Evolutionary conservation across 1,284 basidiomycete genomes (phyloP).

Genomic region (Ceratorhiza oryzae-sativae): DNA sequence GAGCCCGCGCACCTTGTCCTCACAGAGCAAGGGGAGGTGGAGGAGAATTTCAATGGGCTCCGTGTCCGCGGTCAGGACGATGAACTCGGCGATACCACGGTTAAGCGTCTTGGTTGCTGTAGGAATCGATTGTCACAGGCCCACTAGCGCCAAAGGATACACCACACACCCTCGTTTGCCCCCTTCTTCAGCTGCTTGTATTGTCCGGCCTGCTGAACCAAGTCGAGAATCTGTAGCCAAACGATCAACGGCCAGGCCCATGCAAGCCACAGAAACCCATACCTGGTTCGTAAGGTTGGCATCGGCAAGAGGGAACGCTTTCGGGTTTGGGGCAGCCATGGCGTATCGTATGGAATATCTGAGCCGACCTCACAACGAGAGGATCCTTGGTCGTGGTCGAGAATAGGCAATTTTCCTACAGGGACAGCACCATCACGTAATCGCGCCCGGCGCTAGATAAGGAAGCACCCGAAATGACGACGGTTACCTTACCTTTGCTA

Average conservation of each 20-base stretch:
- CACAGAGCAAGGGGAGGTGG: conserved; percentile 96
- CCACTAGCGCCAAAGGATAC: conserved; percentile 11
- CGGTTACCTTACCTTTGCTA: too few species aligned
- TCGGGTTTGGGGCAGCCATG: conserved; percentile 56
- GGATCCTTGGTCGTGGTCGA: conserved; percentile 43
- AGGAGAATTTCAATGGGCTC: conserved; percentile 98
- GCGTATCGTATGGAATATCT: conserved; percentile 6
- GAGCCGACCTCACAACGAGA: conserved; percentile 44
- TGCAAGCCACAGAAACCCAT: conserved; percentile 51
- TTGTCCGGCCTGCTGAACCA: conserved; percentile 87
- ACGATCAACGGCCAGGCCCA: conserved; percentile 39
- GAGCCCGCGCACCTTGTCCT: conserved; percentile 85
- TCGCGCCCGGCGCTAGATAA: neutral
- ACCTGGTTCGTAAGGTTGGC: conserved; percentile 94
- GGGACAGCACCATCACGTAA: neutral
- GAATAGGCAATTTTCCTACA: conserved; percentile 11
- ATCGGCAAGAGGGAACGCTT: conserved; percentile 94
- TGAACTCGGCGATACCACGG: conserved; percentile 98
- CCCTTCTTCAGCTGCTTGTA: conserved; percentile 99
- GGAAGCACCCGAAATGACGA: too few species aligned
- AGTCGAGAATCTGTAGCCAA: conserved; percentile 76
- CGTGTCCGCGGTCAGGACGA: conserved; percentile 96
- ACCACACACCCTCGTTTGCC: conserved; percentile 82
- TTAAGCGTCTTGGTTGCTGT: conserved; percentile 96
- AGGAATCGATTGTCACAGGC: conserved; percentile 24